phyloP scores from a whole-genome alignment of 805 yeast species.

The Wickerhamomyces mucosus region DNA sequence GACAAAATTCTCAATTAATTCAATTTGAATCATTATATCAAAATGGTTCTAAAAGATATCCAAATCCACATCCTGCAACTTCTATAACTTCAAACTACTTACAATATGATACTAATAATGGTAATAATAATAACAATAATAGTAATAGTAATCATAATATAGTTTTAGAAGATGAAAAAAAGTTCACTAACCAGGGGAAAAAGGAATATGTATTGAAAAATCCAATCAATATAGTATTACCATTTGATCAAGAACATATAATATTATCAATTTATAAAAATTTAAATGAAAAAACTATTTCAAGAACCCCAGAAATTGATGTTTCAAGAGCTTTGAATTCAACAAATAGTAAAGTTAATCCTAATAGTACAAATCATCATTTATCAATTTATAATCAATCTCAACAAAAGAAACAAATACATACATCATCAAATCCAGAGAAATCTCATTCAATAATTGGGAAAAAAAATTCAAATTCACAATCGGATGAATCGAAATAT shows the following conservation, averaged over 20 bases:
- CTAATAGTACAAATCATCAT: background rate
- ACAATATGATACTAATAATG: conserved; percentile 14
- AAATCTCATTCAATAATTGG: background rate
- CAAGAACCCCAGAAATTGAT: conserved; percentile 5
- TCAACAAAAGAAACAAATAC: conserved; percentile 1
- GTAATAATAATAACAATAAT: conserved; percentile 6
- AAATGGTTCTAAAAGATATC: conserved; percentile 12
- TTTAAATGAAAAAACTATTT: conserved; percentile 10
- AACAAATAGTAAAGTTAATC: background rate
- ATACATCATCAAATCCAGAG: background rate
- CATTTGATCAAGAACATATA: conserved; percentile 10
- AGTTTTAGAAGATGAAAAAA: conserved; percentile 12
- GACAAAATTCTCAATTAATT: conserved; percentile 26
- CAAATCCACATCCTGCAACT: conserved; percentile 28
- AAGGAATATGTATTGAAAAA: conserved; percentile 5
- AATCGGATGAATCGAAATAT: conserved; percentile 7
- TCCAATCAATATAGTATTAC: conserved; percentile 14
- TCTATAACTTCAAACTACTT: conserved; percentile 24
- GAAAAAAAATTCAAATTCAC: conserved; percentile 2
- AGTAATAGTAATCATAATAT: conserved; percentile 2
- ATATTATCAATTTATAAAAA: conserved; percentile 9
- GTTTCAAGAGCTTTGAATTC: conserved; percentile 1
- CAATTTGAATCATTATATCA: conserved; percentile 9
- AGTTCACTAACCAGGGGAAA: background rate
- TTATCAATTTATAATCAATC: too few relatives aligned